Conservation (phyloP, 208 protist species). For the Acanthamoeba royreba region DNA sequence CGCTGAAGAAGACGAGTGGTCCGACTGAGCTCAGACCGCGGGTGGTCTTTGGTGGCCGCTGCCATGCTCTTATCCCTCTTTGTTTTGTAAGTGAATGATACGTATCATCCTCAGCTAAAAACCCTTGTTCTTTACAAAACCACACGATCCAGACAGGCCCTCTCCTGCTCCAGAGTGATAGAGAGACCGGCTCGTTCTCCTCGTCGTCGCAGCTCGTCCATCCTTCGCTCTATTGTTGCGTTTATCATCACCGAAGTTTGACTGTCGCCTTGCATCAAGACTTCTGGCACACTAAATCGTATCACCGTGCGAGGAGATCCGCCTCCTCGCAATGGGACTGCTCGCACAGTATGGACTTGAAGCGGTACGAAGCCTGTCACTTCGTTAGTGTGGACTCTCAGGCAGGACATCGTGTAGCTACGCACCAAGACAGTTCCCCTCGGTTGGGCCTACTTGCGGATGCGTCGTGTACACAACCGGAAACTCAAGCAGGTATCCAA, state of each 20-base stretch:
- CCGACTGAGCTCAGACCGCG: constrained; percentile 2
- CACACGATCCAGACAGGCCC: background rate
- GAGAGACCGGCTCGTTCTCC: background rate
- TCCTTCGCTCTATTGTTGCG: too few species aligned
- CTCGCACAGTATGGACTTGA: background rate
- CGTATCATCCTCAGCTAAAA: too few species aligned
- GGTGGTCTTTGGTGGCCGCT: too few species aligned
- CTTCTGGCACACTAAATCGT: background rate
- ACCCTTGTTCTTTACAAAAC: background rate
- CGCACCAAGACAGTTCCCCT: background rate
- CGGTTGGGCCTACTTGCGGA: background rate
- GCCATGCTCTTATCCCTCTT: too few species aligned
- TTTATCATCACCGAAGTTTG: background rate
- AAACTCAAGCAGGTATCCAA: background rate
- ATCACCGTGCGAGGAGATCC: background rate
- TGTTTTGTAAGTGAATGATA: too few species aligned
- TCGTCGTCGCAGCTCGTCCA: background rate
- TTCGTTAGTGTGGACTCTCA: background rate
- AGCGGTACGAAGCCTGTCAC: background rate
- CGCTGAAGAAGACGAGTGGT: constrained; percentile 1
- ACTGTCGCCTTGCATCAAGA: background rate
- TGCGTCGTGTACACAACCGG: background rate
- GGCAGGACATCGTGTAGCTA: background rate
- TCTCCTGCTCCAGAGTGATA: background rate
- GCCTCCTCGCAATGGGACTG: background rate